Evolutionary conservation across 108 stramenopile species (phyloP), one percentile per base, ranked within the genome.

Genomic region (Aurantiochytrium sp.): DNA sequence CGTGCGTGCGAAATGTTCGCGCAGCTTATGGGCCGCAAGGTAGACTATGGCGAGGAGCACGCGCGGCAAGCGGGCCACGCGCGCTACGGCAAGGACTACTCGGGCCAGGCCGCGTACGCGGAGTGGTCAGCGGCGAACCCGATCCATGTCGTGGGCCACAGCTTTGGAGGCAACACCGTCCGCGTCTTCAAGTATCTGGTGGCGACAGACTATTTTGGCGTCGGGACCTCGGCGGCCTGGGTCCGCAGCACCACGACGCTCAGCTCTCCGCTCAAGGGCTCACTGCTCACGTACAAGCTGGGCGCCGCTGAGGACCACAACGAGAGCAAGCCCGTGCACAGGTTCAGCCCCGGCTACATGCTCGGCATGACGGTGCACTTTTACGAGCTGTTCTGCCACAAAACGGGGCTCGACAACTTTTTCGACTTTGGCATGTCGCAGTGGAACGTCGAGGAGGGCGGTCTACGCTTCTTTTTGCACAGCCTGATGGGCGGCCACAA

Each of bases 361-460:
- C 73, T 81, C n/a, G 73, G 73, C 1, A 12, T 81, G 21, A 22
- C 73, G n/a, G 73, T 81, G 45, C 73, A 81, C 45, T 81, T 81
- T 48, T 81, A 81, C 45, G 73, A 81, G 45, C 73, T 81, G 10
- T 81, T 81, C 32, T 81, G 73, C 45, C 39, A 48, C n/a, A 81
- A 48, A 24, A 48, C 45, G 10, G 45, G 45, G 0, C 45, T 81
- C 12, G 73, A 81, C 73, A 17, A 37, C 0, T 48, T 81, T 4
- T 48, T 81, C 27, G 73, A 81, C 73, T 48, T 81, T 81, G 73
- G 73, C 10, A 81, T 81, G 73, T 48, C 39, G n/a, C 73, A 81
- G 17, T 81, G 73, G 73, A 48, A 48, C 73, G 73, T 81, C 19
- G 73, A 81, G 45, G 27, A 30, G 6, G 19, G 24, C 36, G 73